phyloP scores from a whole-genome alignment of 2,329 filamentous ascomycete species.

The Penicillium olsonii region DNA sequence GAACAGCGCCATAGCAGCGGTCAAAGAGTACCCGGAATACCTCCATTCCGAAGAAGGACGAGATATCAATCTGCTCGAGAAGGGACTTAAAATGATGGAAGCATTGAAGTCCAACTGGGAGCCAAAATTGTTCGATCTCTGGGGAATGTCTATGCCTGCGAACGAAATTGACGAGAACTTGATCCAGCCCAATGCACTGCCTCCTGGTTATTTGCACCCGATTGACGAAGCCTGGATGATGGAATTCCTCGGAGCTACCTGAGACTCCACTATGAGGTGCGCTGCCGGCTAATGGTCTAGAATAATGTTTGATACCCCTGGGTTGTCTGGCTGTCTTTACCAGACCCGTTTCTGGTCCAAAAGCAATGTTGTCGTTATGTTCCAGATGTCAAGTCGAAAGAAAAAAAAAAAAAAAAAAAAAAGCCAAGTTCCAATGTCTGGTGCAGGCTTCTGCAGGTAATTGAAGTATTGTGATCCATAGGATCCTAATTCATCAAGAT shows the following conservation, averaged over 20 bases:
- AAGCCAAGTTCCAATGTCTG: too few relatives aligned
- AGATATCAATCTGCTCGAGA: conserved; percentile 21
- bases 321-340: background rate
- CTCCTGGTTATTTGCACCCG: conserved; percentile 12
- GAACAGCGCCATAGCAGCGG: conserved; percentile 14
- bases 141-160: conserved; percentile 14
- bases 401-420: too few relatives aligned
- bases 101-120: conserved; percentile 23
- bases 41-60: background rate
- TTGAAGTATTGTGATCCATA: too few relatives aligned
- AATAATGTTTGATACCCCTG: background rate
- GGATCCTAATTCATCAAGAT: too few relatives aligned
- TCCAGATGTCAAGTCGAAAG: too few relatives aligned
- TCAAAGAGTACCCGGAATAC: conserved; percentile 14
- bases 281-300: background rate
- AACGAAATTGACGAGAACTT: conserved; percentile 6
- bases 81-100: conserved; percentile 18
- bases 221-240: conserved; percentile 27
- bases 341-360: too few relatives aligned
- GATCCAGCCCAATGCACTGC: conserved; percentile 6
- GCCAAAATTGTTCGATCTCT: conserved; percentile 23
- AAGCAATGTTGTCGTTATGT: too few relatives aligned
- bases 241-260: conserved; percentile 23
- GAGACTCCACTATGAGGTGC: conserved; percentile 3
- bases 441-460: too few relatives aligned